Conservation (phyloP, 345 rosid species). For the Adansonia digitata region DNA sequence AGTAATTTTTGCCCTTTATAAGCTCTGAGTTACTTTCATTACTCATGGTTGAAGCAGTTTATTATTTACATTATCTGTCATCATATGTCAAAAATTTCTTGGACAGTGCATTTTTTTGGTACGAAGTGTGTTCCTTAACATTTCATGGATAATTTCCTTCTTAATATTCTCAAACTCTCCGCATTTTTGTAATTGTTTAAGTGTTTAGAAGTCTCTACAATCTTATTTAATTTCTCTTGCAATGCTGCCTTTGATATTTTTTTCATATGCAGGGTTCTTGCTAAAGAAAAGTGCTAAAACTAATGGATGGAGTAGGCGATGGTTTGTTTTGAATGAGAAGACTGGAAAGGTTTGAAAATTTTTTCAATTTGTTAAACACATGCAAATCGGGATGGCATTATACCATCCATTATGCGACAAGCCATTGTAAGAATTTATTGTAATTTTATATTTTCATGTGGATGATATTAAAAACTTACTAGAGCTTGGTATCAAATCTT, state of each 20-base stretch:
- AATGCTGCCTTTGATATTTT: constrained; percentile 3
- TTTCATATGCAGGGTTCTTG: constrained; percentile 54
- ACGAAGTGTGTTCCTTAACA: background rate
- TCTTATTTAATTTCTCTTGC: background rate
- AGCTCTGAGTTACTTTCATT: background rate
- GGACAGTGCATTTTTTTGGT: background rate
- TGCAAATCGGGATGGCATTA: background rate
- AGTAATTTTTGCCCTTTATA: background rate
- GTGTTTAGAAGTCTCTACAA: background rate
- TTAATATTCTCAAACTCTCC: background rate
- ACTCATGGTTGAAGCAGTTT: background rate
- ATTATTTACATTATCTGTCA: background rate
- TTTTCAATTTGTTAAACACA: background rate
- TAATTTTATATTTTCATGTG: background rate
- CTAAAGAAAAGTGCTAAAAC: constrained; percentile 89
- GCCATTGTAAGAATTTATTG: background rate
- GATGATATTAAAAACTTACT: background rate
- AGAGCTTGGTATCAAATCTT: background rate
- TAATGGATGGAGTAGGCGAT: constrained; percentile 82
- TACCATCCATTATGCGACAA: background rate
- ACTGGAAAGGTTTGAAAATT: constrained; percentile 66
- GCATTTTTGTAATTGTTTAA: background rate
- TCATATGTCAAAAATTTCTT: background rate
- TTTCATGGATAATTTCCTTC: background rate
- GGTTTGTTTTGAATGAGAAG: constrained; percentile 95